Conservation (phyloP, 108 stramenopile genomes). For the Pseudonitzschia multistriata region DNA sequence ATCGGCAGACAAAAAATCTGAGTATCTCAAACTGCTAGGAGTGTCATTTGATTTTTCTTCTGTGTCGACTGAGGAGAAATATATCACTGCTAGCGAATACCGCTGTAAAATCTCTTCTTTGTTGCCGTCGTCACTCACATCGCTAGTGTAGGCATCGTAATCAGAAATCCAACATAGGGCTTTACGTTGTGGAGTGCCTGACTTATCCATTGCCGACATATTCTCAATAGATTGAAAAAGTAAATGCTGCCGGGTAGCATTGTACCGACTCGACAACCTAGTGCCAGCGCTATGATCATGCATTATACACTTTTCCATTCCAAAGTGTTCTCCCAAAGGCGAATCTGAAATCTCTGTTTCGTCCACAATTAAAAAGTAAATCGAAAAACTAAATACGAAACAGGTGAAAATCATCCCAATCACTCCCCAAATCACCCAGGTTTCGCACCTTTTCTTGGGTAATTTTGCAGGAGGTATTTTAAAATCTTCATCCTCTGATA, state of each 20-base stretch:
- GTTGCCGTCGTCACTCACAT: neutral
- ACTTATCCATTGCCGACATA: conserved; percentile 12
- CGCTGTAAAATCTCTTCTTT: conserved; percentile 18
- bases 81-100: conserved; percentile 29
- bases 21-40: conserved; percentile 4
- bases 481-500: neutral
- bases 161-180: conserved; percentile 32
- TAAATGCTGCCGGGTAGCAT: neutral
- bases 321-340: neutral
- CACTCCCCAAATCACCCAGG: neutral
- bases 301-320: neutral
- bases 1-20: conserved; percentile 21
- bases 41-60: neutral
- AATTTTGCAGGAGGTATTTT: neutral
- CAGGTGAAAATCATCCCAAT: neutral
- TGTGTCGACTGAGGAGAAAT: conserved; percentile 14
- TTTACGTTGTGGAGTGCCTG: conserved; percentile 18
- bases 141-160: conserved; percentile 3
- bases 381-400: neutral
- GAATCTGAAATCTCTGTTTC: neutral
- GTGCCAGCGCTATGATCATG: neutral
- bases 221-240: conserved; percentile 3
- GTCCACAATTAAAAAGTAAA: neutral
- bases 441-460: neutral
- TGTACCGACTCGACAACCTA: neutral